phyloP scores from a whole-genome alignment of 805 yeast species.

The Candida manassasensis region DNA sequence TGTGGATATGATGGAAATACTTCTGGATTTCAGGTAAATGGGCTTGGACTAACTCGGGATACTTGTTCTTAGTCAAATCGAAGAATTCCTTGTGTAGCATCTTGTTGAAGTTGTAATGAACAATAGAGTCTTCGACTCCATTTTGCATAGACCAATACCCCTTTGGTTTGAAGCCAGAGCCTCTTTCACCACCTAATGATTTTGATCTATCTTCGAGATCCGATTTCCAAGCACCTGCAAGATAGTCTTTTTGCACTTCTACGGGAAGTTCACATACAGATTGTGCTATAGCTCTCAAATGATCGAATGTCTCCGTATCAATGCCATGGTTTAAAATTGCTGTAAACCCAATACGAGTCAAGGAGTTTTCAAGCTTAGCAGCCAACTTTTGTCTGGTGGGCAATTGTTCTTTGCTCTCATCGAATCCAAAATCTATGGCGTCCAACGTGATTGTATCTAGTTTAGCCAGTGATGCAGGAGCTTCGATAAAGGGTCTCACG shows the following conservation, averaged over 20 bases:
- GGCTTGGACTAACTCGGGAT: conserved; percentile 21
- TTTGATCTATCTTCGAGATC: conserved; percentile 22
- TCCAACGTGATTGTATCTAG: conserved; percentile 23
- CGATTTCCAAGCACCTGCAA: conserved; percentile 37
- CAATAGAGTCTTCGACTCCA: conserved; percentile 24
- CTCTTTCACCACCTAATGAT: conserved; percentile 27
- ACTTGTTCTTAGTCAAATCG: conserved; percentile 15
- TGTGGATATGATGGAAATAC: conserved; percentile 21
- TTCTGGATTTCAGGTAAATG: conserved; percentile 20
- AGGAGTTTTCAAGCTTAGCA: conserved; percentile 31
- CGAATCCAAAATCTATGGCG: conserved; percentile 33
- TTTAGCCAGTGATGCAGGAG: conserved; percentile 14
- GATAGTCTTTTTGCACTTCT: conserved; percentile 31
- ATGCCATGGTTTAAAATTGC: conserved; percentile 40
- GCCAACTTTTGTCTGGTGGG: conserved; percentile 30
- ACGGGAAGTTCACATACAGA: conserved; percentile 37
- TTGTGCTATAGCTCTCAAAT: conserved; percentile 38
- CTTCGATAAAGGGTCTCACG: conserved; percentile 23
- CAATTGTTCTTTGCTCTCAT: conserved; percentile 31
- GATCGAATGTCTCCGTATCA: conserved; percentile 24
- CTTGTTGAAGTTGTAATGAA: conserved; percentile 24
- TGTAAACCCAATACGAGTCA: conserved; percentile 42
- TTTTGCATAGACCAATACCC: conserved; percentile 29
- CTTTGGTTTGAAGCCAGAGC: conserved; percentile 26
- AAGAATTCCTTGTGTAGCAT: conserved; percentile 20